Evolutionary conservation across 257 asterid species (phyloP), one percentile per base, ranked within the genome.

Genomic region (Linaria vulgaris): DNA sequence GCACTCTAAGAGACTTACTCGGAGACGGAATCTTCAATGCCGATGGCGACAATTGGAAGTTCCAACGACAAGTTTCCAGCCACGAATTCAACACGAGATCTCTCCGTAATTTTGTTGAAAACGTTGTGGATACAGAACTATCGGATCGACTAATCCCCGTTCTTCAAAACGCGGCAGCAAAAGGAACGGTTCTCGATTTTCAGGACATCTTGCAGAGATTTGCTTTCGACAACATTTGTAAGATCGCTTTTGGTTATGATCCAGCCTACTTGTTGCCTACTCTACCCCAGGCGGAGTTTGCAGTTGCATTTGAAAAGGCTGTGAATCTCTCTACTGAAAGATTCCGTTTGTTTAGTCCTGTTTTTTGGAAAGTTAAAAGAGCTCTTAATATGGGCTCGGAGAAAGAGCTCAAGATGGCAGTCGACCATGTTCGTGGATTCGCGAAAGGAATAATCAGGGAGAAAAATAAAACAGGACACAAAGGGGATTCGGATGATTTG

Each of bases 21-120:
- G 62, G 62, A 56, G 62, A 56, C 6, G 62, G 62, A 14, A 56
- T 56, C 12, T 56, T 56, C 62, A 56, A 56, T 31, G 41, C 43
- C 9, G 62, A 56, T 17, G 62, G 47, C 3, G 62, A 56, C 9
- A 30, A 30, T 2, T 56, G 62, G 62, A 56, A 56, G 62, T 56
- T 34, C 20, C 62, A 56, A 11, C 30, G 62, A 7, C 62, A 56
- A 19, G 46, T 56, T 0, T 39, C 62, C 0, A 56, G 62, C 17
- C 62, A 56, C 12, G 62, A 56, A 30, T 56, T 56, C 62, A 56
- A 56, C 17, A 17, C 62, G 4, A 30, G 12, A 31, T 56, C 62
- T 9, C 48, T 56, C 0, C 62, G 62, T 4, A 56, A 56, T 6
- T 56, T 56, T 3, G 62, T 56, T 13, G 48, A 56, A 34, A 56